Conservation (phyloP, 1,139 yeast genomes). For the Candida sojae region DNA sequence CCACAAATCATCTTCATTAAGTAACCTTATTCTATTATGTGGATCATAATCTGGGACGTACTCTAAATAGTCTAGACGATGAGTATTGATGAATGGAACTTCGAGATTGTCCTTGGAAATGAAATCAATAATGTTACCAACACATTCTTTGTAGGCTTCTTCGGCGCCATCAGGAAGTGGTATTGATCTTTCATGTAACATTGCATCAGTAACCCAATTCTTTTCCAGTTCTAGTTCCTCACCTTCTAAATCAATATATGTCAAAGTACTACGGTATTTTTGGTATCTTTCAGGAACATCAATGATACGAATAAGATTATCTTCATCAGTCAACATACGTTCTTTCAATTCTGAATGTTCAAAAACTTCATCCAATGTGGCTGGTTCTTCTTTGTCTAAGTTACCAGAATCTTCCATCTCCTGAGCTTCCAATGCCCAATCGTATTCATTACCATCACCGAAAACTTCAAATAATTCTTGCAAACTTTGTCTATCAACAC, state of each 20-base stretch:
- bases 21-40: slow-evolving; percentile 50
- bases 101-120: slow-evolving; percentile 78
- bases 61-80: slow-evolving; percentile 84
- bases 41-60: slow-evolving; percentile 57
- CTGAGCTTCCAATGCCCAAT: slow-evolving; percentile 96
- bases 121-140: slow-evolving; percentile 76
- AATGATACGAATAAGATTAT: slow-evolving; percentile 79
- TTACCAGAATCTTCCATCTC: slow-evolving; percentile 64
- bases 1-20: slow-evolving; percentile 90
- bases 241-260: slow-evolving; percentile 65
- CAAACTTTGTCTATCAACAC: slow-evolving; percentile 87
- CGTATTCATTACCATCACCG: slow-evolving; percentile 97
- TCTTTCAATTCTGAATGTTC: slow-evolving; percentile 93
- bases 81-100: slow-evolving; percentile 96
- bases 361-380: slow-evolving; percentile 82
- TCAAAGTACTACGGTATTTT: slow-evolving; percentile 62
- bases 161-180: slow-evolving; percentile 41
- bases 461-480: slow-evolving; percentile 93
- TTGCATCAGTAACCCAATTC: slow-evolving; percentile 70
- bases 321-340: slow-evolving; percentile 89
- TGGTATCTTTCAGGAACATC: slow-evolving; percentile 96
- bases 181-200: slow-evolving; percentile 53
- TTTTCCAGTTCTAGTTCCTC: slow-evolving; percentile 73
- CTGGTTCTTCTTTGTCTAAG: slow-evolving; percentile 55
- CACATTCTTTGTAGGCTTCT: slow-evolving; percentile 67